These are phyloP conservation scores for Aspergillus pseudonomiae DNA, from an alignment of 2,329 filamentous ascomycete species.

Conservation along the genomic window DNA sequence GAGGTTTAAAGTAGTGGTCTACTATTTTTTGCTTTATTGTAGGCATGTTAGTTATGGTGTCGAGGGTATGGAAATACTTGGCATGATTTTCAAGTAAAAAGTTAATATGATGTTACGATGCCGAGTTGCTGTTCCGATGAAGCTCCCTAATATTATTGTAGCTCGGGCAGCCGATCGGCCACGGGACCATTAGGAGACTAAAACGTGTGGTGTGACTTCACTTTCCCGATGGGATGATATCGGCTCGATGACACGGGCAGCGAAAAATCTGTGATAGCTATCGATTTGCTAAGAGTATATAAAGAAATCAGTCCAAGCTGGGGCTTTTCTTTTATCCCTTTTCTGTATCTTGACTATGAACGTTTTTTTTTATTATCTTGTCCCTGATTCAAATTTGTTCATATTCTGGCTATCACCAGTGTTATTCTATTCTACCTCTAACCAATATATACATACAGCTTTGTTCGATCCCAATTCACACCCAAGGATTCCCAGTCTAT, in stretches of 20 bases:
- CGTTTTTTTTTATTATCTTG: background rate
- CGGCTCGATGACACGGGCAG: slow-evolving; percentile 5
- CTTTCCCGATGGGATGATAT: slow-evolving; percentile 17
- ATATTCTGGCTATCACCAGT: background rate
- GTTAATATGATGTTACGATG: background rate
- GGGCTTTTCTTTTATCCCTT: background rate
- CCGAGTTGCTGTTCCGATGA: background rate
- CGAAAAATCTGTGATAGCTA: background rate
- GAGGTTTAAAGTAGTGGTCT: background rate
- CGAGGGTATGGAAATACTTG: background rate
- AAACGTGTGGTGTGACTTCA: slow-evolving; percentile 14
- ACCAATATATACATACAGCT: slow-evolving; percentile 2
- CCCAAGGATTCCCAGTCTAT: background rate
- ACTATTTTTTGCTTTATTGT: background rate
- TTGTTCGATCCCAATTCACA: background rate
- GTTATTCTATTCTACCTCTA: slow-evolving; percentile 1
- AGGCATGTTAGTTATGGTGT: background rate
- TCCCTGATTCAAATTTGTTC: background rate
- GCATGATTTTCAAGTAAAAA: background rate
- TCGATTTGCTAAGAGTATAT: slow-evolving; percentile 2
- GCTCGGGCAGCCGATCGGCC: slow-evolving; percentile 19
- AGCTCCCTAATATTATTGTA: background rate
- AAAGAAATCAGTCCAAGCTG: background rate
- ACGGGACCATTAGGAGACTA: slow-evolving; percentile 14
- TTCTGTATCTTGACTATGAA: background rate